Evolutionary conservation across 106 monocot species (phyloP).

Genomic region (Chionographis japonica): DNA sequence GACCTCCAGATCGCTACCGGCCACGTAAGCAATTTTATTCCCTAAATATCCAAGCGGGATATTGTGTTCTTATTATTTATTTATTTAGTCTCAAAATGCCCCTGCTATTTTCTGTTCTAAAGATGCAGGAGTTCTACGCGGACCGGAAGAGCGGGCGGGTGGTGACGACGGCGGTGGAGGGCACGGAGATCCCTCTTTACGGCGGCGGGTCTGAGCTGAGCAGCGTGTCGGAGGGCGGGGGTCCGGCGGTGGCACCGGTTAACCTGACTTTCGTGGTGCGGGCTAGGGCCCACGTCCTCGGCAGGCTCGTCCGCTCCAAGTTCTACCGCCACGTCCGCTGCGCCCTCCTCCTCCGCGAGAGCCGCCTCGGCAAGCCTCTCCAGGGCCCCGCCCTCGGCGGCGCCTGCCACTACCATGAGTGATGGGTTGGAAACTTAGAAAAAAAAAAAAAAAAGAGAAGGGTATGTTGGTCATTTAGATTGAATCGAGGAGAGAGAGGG

Average conservation of each 20-base stretch:
- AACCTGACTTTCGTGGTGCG: constrained; percentile 56
- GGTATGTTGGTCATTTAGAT: too few relatives aligned
- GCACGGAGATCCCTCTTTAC: constrained; percentile 65
- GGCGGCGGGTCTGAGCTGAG: constrained; percentile 62
- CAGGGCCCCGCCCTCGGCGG: constrained; percentile 3
- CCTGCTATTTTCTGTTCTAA: not conserved
- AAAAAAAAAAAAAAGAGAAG: too few relatives aligned
- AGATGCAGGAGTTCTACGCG: constrained; percentile 85
- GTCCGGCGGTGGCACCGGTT: constrained; percentile 45
- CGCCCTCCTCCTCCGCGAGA: constrained; percentile 40
- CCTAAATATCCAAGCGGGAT: too few relatives aligned
- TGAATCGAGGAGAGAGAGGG: too few relatives aligned
- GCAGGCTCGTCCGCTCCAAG: constrained; percentile 69
- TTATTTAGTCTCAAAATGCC: too few relatives aligned
- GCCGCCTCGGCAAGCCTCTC: constrained; percentile 38
- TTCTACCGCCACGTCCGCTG: constrained; percentile 81
- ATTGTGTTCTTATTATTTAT: too few relatives aligned
- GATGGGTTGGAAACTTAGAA: constrained; percentile 1
- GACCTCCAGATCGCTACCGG: constrained; percentile 75
- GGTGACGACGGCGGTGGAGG: constrained; percentile 35
- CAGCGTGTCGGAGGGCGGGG: constrained; percentile 38
- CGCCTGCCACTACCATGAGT: constrained; percentile 47
- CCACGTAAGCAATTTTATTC: constrained; percentile 22
- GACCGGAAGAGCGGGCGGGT: constrained; percentile 59
- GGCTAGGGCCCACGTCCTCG: constrained; percentile 62